Evolutionary conservation across 257 asterid species (phyloP), one percentile per base, ranked within the genome.

Genomic region (Misopates orontium): DNA sequence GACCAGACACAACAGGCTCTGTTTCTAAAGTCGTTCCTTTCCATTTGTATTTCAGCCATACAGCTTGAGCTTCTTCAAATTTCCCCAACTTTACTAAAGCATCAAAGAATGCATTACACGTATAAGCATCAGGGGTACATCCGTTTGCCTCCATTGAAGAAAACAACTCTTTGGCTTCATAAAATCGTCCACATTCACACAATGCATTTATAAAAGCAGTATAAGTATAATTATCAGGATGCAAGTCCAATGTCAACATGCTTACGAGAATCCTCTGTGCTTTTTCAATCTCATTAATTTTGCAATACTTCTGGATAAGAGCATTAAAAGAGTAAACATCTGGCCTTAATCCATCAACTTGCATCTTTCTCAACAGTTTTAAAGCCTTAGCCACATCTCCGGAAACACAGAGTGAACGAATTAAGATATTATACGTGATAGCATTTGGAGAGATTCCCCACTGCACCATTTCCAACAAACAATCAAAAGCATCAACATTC

Each of bases 361-460:
- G 82, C 97, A 93, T 93, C 78, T 89, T 80, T 72, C 83, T 86
- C 71, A 93, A 79, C 10, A 93, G 70, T 61, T 65, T 72, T 77
- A 75, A 67, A 9, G 98, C 83, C 80, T 78, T 84, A 25, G 69
- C 67, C 62, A 83, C 73, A 66, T 83, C 84, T 71, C 98, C 96
- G 0, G 65, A 41, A 19, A 83, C 73, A 64, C 98, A 93, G 57
- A 87, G 71, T 24, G 91, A 81, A 49, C 79, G 95, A 41, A 93
- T 85, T 68, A 93, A 73, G 71, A 82, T 84, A 73, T 89, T 93
- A 66, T 87, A 93, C 16, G 83, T 75, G 66, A 83, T 68, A 2
- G 81, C 69, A 71, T 85, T 93, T 13, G 98, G 97, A 52, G 75
- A 50, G 58, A 89, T 79, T 69, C 88, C 96, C 98, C 98, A 89